Evolutionary conservation across 2,329 filamentous ascomycete genomes (phyloP).

Genomic region (Cytospora paraplurivora): DNA sequence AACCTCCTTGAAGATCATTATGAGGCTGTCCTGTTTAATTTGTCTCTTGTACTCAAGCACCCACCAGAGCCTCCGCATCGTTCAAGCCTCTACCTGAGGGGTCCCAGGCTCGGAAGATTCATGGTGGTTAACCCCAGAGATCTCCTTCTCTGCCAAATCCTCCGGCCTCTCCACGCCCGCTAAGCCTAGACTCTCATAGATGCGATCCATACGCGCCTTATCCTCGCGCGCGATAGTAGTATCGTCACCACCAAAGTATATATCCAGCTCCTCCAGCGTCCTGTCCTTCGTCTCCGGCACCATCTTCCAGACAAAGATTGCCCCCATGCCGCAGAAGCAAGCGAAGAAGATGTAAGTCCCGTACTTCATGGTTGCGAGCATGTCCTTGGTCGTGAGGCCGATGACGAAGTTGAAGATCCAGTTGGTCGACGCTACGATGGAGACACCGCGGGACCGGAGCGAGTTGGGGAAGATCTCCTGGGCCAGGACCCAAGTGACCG

Average conservation of each 20-base stretch:
- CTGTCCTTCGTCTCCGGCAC: constrained; percentile 36
- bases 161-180: constrained; percentile 36
- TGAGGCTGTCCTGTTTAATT: neutral
- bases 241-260: constrained; percentile 38
- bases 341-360: constrained; percentile 47
- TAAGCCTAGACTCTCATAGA: constrained; percentile 32
- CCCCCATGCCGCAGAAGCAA: constrained; percentile 38
- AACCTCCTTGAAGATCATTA: neutral
- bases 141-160: constrained; percentile 23
- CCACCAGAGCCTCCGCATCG: neutral
- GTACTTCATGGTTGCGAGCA: constrained; percentile 29
- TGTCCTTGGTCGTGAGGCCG: constrained; percentile 29
- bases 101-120: neutral
- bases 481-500: constrained; percentile 35
- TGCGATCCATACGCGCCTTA: constrained; percentile 34
- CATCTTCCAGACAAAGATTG: constrained; percentile 39
- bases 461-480: constrained; percentile 35
- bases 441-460: constrained; percentile 32
- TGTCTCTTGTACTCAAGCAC: neutral
- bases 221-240: constrained; percentile 40
- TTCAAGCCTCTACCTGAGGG: neutral
- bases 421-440: constrained; percentile 32
- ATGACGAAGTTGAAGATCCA: constrained; percentile 35
- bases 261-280: constrained; percentile 31
- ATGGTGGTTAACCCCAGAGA: constrained; percentile 15